Percentiles rank a stretch among this genome's conserved stretches.
phyloP scores from a whole-genome alignment of 2,329 filamentous ascomycete species.

The Aspergillus transmontanensis region DNA sequence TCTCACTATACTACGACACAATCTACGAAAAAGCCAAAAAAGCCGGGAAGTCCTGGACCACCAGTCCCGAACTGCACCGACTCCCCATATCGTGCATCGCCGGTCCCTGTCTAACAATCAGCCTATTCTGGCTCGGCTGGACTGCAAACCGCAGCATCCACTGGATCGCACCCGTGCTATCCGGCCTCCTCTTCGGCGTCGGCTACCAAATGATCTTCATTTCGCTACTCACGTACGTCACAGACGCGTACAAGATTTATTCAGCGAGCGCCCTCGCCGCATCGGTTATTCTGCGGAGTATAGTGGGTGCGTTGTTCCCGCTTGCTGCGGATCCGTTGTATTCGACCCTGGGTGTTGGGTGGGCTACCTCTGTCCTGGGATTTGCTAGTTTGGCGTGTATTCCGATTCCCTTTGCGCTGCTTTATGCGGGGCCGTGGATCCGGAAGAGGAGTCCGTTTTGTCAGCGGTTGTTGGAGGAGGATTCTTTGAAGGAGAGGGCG shows the following conservation, averaged over 20 bases:
- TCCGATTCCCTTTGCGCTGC: conserved; percentile 45
- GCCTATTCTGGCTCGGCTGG: conserved; percentile 62
- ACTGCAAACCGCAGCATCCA: conserved; percentile 52
- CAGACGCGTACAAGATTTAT: conserved; percentile 68
- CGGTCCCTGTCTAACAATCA: conserved; percentile 62
- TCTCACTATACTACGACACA: conserved; percentile 68
- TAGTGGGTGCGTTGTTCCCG: conserved; percentile 60
- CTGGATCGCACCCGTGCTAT: conserved; percentile 61
- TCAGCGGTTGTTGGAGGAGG: conserved; percentile 29
- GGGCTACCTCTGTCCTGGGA: conserved; percentile 46
- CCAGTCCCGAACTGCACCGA: conserved; percentile 61
- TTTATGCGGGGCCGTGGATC: conserved; percentile 30
- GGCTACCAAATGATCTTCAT: conserved; percentile 67
- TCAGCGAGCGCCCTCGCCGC: conserved; percentile 61
- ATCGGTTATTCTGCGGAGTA: conserved; percentile 51
- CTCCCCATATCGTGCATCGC: conserved; percentile 72
- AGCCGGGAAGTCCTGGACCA: conserved; percentile 58
- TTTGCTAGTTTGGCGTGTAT: conserved; percentile 42
- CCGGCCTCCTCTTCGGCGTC: conserved; percentile 63
- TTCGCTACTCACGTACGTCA: conserved; percentile 65
- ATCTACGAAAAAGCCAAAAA: conserved; percentile 58
- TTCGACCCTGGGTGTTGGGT: conserved; percentile 39
- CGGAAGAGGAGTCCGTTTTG: conserved; percentile 34
- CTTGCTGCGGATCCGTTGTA: conserved; percentile 49
- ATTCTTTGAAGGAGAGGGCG: conserved; percentile 10